A percentile compares a stretch with the other conserved stretches of the same genome.
Conservation (phyloP, 257 asterid genomes). For the Solanum chiquidenum region DNA sequence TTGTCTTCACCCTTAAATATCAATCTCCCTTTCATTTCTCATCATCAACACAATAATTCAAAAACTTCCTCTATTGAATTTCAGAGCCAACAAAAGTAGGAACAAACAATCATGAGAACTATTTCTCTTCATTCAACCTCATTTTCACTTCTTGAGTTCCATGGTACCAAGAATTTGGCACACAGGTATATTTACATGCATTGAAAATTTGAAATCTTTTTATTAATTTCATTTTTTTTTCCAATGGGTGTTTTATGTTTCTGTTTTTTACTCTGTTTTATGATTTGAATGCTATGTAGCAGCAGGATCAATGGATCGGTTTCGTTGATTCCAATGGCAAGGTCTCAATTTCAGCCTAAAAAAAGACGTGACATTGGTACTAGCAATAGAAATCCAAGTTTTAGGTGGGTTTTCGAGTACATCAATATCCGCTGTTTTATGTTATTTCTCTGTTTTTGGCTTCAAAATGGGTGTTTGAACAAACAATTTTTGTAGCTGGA, state of each 20-base stretch:
- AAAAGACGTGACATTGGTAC: constrained; percentile 11
- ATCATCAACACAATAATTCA: neutral
- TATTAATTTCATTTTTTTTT: neutral
- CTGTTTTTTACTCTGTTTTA: neutral
- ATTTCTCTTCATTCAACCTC: constrained; percentile 18
- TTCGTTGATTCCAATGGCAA: constrained; percentile 7
- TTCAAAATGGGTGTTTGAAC: neutral
- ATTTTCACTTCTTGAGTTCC: constrained; percentile 5
- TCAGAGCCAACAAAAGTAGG: neutral
- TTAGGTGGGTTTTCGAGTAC: constrained; percentile 17
- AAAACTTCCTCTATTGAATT: neutral
- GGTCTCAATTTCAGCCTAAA: constrained; percentile 25
- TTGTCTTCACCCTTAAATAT: neutral
- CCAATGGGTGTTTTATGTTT: neutral
- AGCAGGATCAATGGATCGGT: constrained; percentile 11
- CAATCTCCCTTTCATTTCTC: neutral
- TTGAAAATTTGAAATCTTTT: neutral
- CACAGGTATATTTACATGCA: neutral
- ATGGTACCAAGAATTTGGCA: neutral
- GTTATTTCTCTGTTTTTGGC: neutral
- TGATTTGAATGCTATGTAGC: neutral
- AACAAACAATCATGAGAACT: constrained; percentile 21
- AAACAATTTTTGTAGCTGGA: constrained; percentile 16
- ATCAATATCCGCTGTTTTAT: neutral
- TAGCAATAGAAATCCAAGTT: constrained; percentile 22